These are phyloP conservation scores for Pseudogymnoascus sp. DNA, from an alignment of 2,329 filamentous ascomycete genomes.

Conservation along the genomic window DNA sequence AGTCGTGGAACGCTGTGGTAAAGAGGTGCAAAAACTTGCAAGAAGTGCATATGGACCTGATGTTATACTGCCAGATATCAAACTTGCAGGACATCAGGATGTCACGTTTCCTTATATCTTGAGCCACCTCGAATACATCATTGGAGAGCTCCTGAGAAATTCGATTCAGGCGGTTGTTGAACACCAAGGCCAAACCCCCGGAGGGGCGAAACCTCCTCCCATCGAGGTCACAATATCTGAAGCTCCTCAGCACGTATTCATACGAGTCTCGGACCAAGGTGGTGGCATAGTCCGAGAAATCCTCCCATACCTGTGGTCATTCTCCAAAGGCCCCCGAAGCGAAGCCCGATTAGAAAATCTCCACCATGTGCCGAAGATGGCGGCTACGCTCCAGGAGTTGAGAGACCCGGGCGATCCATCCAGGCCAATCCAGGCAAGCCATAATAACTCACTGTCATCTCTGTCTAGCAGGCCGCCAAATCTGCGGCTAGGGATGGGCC, in stretches of 20 bases:
- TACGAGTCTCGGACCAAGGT: conserved; percentile 90
- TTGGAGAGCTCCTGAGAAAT: conserved; percentile 90
- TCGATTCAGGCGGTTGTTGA: conserved; percentile 90
- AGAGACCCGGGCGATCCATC: conserved; percentile 29
- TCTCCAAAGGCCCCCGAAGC: conserved; percentile 82
- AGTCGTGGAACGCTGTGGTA: conserved; percentile 75
- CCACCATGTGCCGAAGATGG: conserved; percentile 77
- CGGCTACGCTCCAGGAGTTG: conserved; percentile 86
- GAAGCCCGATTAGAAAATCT: conserved; percentile 75
- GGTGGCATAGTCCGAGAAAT: conserved; percentile 82
- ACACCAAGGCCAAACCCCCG: conserved; percentile 41
- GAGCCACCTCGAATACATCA: conserved; percentile 92
- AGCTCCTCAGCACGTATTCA: conserved; percentile 87
- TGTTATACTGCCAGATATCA: conserved; percentile 68
- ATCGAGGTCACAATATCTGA: conserved; percentile 95
- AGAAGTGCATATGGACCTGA: conserved; percentile 64
- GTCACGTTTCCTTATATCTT: conserved; percentile 95
- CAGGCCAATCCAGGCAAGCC: conserved; percentile 20
- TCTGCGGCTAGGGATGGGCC: conserved; percentile 79
- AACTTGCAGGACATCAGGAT: conserved; percentile 72
- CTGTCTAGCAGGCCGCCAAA: conserved; percentile 79
- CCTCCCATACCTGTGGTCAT: conserved; percentile 89
- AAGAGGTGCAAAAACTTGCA: conserved; percentile 65
- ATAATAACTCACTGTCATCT: conserved; percentile 56
- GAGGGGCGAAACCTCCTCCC: conserved; percentile 54